Evolutionary conservation across 2,329 filamentous ascomycete species (phyloP).

Genomic region (Penicillium sp.): DNA sequence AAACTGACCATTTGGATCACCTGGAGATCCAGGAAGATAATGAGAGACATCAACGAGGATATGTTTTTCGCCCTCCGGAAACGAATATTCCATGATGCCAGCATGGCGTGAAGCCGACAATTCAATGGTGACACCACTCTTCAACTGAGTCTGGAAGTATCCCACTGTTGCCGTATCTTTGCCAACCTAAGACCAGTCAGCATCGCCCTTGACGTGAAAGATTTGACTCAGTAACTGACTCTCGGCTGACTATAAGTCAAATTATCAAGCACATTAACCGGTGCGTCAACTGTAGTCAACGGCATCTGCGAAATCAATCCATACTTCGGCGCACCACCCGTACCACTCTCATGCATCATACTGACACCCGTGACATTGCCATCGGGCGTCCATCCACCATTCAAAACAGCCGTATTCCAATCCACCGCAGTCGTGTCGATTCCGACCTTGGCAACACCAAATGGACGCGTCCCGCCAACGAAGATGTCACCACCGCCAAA

Average conservation of each 20-base stretch:
- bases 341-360: conserved; percentile 51
- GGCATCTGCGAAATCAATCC: conserved; percentile 34
- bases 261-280: conserved; percentile 44
- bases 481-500: conserved; percentile 47
- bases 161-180: conserved; percentile 60
- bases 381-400: conserved; percentile 48
- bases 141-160: conserved; percentile 61
- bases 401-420: conserved; percentile 37
- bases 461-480: conserved; percentile 44
- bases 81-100: conserved; percentile 63
- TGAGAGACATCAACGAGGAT: conserved; percentile 61
- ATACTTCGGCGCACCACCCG: conserved; percentile 46
- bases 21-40: conserved; percentile 48
- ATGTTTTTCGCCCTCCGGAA: conserved; percentile 55
- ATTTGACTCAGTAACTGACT: conserved; percentile 41
- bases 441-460: conserved; percentile 46
- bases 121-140: conserved; percentile 58
- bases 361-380: conserved; percentile 52
- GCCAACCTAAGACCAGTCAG: conserved; percentile 25
- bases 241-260: conserved; percentile 53
- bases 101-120: conserved; percentile 65
- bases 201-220: too few relatives aligned
- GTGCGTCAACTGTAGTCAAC: conserved; percentile 37
- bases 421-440: conserved; percentile 40
- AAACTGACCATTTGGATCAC: conserved; percentile 39